Percentiles rank a stretch among this genome's conserved stretches.
These are phyloP conservation scores for Pseudognaphalium luteoalbum DNA, from an alignment of 129 eudicot genomes.

Conservation along the genomic window DNA sequence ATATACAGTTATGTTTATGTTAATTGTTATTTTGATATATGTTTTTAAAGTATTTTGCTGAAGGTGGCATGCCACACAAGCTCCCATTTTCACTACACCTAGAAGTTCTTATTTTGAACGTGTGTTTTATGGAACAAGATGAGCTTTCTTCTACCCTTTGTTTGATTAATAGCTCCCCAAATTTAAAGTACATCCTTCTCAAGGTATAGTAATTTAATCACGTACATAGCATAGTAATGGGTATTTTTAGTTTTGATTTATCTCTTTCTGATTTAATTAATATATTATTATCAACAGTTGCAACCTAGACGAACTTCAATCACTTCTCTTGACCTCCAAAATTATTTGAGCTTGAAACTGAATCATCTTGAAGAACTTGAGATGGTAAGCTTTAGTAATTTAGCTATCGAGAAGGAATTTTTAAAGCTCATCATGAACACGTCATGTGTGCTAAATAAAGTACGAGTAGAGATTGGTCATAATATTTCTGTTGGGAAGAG, in stretches of 20 bases:
- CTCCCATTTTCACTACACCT: no score
- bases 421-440: slow-evolving; percentile 10
- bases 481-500: background rate
- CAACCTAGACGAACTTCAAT: background rate
- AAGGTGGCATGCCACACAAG: slow-evolving; percentile 2
- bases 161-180: background rate
- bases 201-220: background rate
- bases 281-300: background rate
- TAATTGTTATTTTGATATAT: background rate
- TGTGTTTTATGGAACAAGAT: no score
- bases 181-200: background rate
- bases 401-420: background rate
- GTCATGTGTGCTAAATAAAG: background rate
- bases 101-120: no score
- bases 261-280: background rate
- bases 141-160: no score
- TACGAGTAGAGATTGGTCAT: background rate
- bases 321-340: background rate
- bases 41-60: background rate
- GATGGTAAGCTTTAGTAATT: background rate
- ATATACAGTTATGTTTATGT: background rate
- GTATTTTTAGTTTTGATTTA: background rate
- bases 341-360: background rate
- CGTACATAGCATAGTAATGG: background rate
- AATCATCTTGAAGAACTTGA: background rate